Evolutionary conservation across 108 stramenopile species (phyloP), one percentile per base, ranked within the genome.

Genomic region (Cyclostephanos invisitatus): DNA sequence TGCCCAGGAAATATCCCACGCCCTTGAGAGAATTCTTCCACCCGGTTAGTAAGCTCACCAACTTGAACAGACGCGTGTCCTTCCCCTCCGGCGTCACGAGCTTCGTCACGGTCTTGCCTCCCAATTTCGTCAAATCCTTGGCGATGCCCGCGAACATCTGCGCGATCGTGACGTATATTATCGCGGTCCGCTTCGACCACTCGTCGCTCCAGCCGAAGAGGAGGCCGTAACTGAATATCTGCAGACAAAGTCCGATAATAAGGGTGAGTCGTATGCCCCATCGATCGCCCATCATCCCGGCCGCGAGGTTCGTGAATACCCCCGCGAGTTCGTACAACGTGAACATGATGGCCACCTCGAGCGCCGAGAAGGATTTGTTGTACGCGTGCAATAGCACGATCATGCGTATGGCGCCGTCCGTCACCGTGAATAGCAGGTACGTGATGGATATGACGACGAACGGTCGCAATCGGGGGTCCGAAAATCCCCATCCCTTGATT

Each of bases 11-110:
- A 57, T 94, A 93, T 37, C 96, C 96, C 12, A 96, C 92, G 37
- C 97, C 97, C 78, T 97, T 97, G 38, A 96, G 80, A 35, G 91
- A 90, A 79, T 97, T 97, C 68, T 97, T 97, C 93, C 93, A 94
- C 50, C 97, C 97, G 21, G 97, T 97, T 17, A 97, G 75, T 61
- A 96, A 69, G 29, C 87, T 89, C 0, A 97, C 97, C 25, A 96
- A 56, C 61, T 83, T 89, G 70, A 97, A 97, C 18, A 97, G 69
- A 38, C 87, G 83, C 4, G 92, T 94, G 48, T 96, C 82, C 54
- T 83, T 85, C 58, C 91, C 97, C 47, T 96, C 95, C 20, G 93
- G 94, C 11, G 97, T 97, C 8, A 97, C 89, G 50, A 97, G 77
- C 71, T 97, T 97, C 11, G 96, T 95, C 0, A 96, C 96, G 1